Evolutionary conservation across 106 monocot species (phyloP), one percentile per base, ranked within the genome.

Genomic region (Dendrobium catenatum): DNA sequence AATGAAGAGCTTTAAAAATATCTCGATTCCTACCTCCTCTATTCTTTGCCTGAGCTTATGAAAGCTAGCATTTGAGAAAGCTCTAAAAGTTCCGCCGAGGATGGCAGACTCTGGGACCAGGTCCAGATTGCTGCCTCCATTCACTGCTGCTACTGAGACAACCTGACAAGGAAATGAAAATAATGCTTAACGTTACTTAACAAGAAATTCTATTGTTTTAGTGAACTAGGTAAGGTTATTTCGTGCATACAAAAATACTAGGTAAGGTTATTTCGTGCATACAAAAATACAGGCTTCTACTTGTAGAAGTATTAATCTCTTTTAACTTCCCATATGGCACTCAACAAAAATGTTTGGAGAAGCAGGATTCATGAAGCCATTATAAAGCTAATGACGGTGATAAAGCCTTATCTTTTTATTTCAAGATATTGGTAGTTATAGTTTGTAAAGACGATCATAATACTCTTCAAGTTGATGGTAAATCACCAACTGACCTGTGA

Each of bases 71-170:
- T 90, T 90, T 29, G 88, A 87, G 78, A 96, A 90, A 68, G 90
- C 88, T 72, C 96, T 80, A 80, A 96, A 96, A 37, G 96, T 96
- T 41, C 96, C 96, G 27, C 86, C 88, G 55, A 96, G 68, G 29
- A 76, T 79, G 42, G 85, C 86, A 8, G 74, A 81, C 29, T 91
- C 88, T 15, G 90, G 89, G 4, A 88, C 73, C 51, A 27, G 0
- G 48, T 81, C 82, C 20, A 86, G 89, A 37, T 86, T 54, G 22
- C 72, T 79, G n/a, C 88, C 88, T 22, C 87, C 88, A 46, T 87
- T 81, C n/a, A 96, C 80, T 20, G 82, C 59, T 26, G 88, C 80
- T 22, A 96, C 93, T n/a, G 96, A 87, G 16, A 96, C 87, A 0
- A 96, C 93, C 90, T 93, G 85, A 79, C 77, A 58, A 43, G 51